Conservation (phyloP, 106 monocot genomes). For the Dendrobium chrysotoxum region DNA sequence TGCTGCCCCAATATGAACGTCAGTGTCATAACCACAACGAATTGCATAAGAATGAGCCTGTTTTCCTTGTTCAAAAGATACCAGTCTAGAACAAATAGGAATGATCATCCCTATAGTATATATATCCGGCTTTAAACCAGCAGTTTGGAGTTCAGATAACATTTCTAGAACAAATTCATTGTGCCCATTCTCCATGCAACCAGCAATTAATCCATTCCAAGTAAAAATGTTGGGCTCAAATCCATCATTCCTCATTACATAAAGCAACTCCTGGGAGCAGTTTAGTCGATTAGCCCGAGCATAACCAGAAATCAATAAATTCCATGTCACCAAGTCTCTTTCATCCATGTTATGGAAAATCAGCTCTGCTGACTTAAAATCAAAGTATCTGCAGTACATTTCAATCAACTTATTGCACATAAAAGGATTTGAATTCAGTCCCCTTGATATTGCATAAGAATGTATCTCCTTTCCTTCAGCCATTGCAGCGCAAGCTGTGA, state of each 20-base stretch:
- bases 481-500: constrained; percentile 30
- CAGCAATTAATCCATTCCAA: constrained; percentile 43
- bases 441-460: constrained; percentile 26
- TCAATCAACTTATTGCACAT: constrained; percentile 38
- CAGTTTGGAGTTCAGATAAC: constrained; percentile 16
- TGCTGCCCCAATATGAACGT: constrained; percentile 33
- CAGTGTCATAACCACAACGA: constrained; percentile 21
- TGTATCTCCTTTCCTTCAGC: constrained; percentile 46
- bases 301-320: constrained; percentile 33
- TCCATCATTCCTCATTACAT: constrained; percentile 23
- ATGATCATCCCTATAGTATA: constrained; percentile 36
- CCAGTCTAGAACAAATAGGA: constrained; percentile 24
- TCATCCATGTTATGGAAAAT: constrained; percentile 15
- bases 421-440: constrained; percentile 25
- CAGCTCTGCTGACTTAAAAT: constrained; percentile 22
- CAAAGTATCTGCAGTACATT: constrained; percentile 34
- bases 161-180: constrained; percentile 22
- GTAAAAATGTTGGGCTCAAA: constrained; percentile 36
- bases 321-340: constrained; percentile 35
- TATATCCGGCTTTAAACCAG: constrained; percentile 24
- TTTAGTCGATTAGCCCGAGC: constrained; percentile 23
- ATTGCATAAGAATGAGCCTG: constrained; percentile 39
- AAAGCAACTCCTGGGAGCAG: constrained; percentile 19
- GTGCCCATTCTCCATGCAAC: constrained; percentile 30
- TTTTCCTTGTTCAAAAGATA: constrained; percentile 32